Evolutionary conservation across 495 filamentous ascomycete genomes (phyloP).

Genomic region (Penicillium nucicola): DNA sequence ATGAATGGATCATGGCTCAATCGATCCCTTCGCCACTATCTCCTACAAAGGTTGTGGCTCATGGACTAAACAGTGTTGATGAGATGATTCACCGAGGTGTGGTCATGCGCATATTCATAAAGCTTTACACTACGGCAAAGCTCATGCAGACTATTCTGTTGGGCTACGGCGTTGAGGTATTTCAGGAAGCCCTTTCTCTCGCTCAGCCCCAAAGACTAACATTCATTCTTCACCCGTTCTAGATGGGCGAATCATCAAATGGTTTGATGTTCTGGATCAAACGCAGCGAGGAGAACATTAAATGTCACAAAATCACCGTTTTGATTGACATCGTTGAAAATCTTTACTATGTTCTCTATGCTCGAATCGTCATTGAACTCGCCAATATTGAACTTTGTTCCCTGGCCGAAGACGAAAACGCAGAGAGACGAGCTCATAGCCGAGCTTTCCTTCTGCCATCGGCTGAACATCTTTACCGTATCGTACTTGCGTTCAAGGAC

Average conservation of each 20-base stretch:
- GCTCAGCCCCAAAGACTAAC: neutral
- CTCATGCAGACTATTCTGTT: constrained; percentile 30
- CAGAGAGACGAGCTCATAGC: neutral
- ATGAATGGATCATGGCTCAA: constrained; percentile 29
- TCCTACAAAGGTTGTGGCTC: constrained; percentile 6
- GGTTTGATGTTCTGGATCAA: constrained; percentile 29
- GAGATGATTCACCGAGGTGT: constrained; percentile 13
- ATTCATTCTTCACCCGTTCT: neutral
- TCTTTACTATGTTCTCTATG: constrained; percentile 36
- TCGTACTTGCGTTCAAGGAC: constrained; percentile 31
- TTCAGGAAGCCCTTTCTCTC: neutral
- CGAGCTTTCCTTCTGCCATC: constrained; percentile 25
- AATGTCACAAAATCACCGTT: constrained; percentile 16
- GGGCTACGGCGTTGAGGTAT: constrained; percentile 35
- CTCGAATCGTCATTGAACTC: constrained; percentile 36
- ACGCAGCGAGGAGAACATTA: constrained; percentile 24
- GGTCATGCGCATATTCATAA: constrained; percentile 26
- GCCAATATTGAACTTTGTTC: constrained; percentile 35
- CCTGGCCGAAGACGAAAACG: constrained; percentile 6
- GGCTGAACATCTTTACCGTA: constrained; percentile 29
- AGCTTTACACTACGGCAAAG: constrained; percentile 38
- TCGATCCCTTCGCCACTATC: constrained; percentile 4
- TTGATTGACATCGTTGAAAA: constrained; percentile 33
- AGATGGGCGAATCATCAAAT: constrained; percentile 28
- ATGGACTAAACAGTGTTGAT: constrained; percentile 19